phyloP scores from a whole-genome alignment of 2,329 filamentous ascomycete genomes.

The Teratosphaeria gauchensis region DNA sequence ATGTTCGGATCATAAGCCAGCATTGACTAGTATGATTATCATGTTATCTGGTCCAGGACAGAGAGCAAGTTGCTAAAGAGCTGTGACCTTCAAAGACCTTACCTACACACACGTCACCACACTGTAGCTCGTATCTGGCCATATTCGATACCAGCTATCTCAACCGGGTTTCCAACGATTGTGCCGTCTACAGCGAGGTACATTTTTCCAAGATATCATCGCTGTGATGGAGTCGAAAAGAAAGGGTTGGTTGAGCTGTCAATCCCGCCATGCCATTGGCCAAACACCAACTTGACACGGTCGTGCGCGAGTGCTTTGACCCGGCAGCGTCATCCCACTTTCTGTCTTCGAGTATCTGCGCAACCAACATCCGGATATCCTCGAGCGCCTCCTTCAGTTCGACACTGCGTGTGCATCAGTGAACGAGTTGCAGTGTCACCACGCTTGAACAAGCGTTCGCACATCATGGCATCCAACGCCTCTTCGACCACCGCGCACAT shows the following conservation, averaged over 20 bases:
- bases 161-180: too few relatives aligned
- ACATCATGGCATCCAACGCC: background rate
- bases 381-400: background rate
- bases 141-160: background rate
- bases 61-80: too few relatives aligned
- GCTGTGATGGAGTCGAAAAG: background rate
- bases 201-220: too few relatives aligned
- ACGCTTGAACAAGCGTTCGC: background rate
- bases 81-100: background rate
- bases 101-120: background rate
- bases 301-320: background rate
- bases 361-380: background rate
- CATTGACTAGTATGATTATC: too few relatives aligned
- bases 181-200: too few relatives aligned
- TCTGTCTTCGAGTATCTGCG: background rate
- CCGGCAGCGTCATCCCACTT: background rate
- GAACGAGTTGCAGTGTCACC: background rate
- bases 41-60: too few relatives aligned
- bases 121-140: background rate
- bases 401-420: background rate
- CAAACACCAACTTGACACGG: background rate
- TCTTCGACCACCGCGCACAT: conserved; percentile 11
- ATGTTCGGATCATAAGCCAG: too few relatives aligned
- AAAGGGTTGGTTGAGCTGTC: background rate
- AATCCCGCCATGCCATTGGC: background rate